A percentile compares a stretch with the other conserved stretches of the same genome.
These are phyloP conservation scores for Cryptococcus wingfieldii DNA, from an alignment of 1,284 basidiomycete species.

Conservation along the genomic window DNA sequence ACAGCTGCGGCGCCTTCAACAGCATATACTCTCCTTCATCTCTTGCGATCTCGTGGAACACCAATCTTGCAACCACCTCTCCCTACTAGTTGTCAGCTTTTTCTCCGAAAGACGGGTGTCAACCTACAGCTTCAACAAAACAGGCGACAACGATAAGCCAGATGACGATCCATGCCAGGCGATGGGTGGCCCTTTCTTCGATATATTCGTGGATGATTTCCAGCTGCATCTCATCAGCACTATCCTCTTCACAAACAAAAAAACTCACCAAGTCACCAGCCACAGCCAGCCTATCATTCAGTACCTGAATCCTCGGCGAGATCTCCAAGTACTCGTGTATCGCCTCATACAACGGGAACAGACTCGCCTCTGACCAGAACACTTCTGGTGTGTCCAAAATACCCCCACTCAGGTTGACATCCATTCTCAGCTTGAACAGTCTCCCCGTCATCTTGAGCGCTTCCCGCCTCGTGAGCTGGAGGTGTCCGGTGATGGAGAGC, in stretches of 20 bases:
- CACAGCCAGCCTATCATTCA: slow-evolving; percentile 84
- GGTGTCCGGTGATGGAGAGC: slow-evolving; percentile 71
- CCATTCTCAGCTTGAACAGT: slow-evolving; percentile 81
- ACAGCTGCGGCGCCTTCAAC: slow-evolving; percentile 18
- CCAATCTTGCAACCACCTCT: slow-evolving; percentile 74
- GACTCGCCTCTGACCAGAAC: slow-evolving; percentile 90
- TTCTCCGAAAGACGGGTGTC: background rate
- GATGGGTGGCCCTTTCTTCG: slow-evolving; percentile 83
- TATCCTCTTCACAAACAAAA: background rate
- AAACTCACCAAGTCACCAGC: slow-evolving; percentile 77
- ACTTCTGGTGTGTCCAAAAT: slow-evolving; percentile 89
- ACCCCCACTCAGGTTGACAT: slow-evolving; percentile 87
- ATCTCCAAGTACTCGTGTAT: slow-evolving; percentile 95
- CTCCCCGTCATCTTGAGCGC: slow-evolving; percentile 82
- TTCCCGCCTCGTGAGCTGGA: slow-evolving; percentile 68
- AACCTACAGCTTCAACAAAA: slow-evolving; percentile 52
- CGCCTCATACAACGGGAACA: slow-evolving; percentile 85
- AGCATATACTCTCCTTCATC: slow-evolving; percentile 31
- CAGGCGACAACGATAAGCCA: slow-evolving; percentile 87
- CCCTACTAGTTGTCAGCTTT: slow-evolving; percentile 52
- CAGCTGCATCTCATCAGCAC: slow-evolving; percentile 54
- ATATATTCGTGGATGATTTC: slow-evolving; percentile 92
- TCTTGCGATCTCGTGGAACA: slow-evolving; percentile 53
- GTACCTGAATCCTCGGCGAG: slow-evolving; percentile 70
- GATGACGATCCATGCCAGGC: slow-evolving; percentile 94